Percentiles rank a stretch among this genome's conserved stretches.
These are phyloP conservation scores for Metschnikowia anglica DNA, from an alignment of 805 yeast genomes.

Conservation along the genomic window DNA sequence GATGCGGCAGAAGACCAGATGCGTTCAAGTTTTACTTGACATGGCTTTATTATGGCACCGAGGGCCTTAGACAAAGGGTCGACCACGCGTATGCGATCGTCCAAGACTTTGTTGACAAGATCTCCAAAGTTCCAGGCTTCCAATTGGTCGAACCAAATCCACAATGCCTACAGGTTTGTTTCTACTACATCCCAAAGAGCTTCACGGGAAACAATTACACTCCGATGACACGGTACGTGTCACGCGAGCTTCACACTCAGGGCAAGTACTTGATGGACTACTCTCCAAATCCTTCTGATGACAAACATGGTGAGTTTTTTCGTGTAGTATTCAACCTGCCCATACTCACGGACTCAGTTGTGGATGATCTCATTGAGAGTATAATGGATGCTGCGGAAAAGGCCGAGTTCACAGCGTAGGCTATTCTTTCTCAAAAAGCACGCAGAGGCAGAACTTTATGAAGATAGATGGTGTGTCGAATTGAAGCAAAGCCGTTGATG, in stretches of 20 bases:
- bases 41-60: slow-evolving; percentile 76
- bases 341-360: slow-evolving; percentile 33
- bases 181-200: slow-evolving; percentile 57
- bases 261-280: slow-evolving; percentile 77
- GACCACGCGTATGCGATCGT: slow-evolving; percentile 72
- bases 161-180: slow-evolving; percentile 82
- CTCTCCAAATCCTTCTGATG: slow-evolving; percentile 62
- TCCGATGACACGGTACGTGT: slow-evolving; percentile 58
- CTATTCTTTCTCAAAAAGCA: too few relatives aligned
- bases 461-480: too few relatives aligned
- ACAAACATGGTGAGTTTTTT: slow-evolving; percentile 71
- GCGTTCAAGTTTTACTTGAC: slow-evolving; percentile 73
- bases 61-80: slow-evolving; percentile 63
- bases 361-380: slow-evolving; percentile 37
- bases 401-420: slow-evolving; percentile 9
- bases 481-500: too few relatives aligned
- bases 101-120: slow-evolving; percentile 53
- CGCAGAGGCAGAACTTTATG: too few relatives aligned
- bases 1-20: slow-evolving; percentile 86
- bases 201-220: slow-evolving; percentile 40
- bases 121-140: slow-evolving; percentile 45
- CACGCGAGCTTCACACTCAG: slow-evolving; percentile 53
- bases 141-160: slow-evolving; percentile 58
- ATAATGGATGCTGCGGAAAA: slow-evolving; percentile 29
- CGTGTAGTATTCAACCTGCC: slow-evolving; percentile 84